Evolutionary conservation across 2,329 filamentous ascomycete genomes (phyloP).

Genomic region (Drechslerella dactyloides): DNA sequence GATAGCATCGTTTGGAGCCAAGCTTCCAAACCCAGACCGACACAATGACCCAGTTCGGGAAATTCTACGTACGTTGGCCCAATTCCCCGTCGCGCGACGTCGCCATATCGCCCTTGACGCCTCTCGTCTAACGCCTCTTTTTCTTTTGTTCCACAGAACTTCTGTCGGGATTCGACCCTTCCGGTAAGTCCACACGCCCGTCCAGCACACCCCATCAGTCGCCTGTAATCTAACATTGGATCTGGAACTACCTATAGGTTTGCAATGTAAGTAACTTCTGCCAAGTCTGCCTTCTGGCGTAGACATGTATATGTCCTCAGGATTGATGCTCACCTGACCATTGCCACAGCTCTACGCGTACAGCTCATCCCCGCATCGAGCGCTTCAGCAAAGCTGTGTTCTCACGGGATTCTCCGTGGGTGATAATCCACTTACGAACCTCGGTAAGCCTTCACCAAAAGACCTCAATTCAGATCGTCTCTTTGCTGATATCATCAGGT

Average conservation of each 20-base stretch:
- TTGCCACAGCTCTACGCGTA: slow-evolving; percentile 42
- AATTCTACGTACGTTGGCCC: slow-evolving; percentile 63
- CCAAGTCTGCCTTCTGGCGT: slow-evolving; percentile 1
- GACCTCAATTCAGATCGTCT: slow-evolving; percentile 53
- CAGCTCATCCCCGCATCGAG: slow-evolving; percentile 11
- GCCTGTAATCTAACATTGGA: slow-evolving; percentile 6
- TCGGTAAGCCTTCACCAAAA: slow-evolving; percentile 67
- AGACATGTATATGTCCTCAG: neutral
- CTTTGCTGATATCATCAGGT: slow-evolving; percentile 62
- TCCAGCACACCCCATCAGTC: neutral
- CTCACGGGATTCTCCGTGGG: slow-evolving; percentile 56
- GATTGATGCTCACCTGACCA: slow-evolving; percentile 5
- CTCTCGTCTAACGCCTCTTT: slow-evolving; percentile 17
- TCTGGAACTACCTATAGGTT: slow-evolving; percentile 13
- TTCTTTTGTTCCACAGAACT: slow-evolving; percentile 65
- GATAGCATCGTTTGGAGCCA: slow-evolving; percentile 14
- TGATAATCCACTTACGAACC: slow-evolving; percentile 73
- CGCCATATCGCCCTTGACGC: neutral
- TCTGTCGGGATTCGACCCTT: slow-evolving; percentile 78
- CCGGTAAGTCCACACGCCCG: slow-evolving; percentile 20
- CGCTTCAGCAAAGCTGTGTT: slow-evolving; percentile 33
- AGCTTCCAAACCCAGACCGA: too few relatives aligned
- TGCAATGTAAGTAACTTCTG: slow-evolving; percentile 26
- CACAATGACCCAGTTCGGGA: slow-evolving; percentile 64
- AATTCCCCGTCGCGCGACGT: slow-evolving; percentile 12